These are phyloP conservation scores for Hypoxylon sp. DNA, from an alignment of 2,329 filamentous ascomycete species.

Conservation along the genomic window DNA sequence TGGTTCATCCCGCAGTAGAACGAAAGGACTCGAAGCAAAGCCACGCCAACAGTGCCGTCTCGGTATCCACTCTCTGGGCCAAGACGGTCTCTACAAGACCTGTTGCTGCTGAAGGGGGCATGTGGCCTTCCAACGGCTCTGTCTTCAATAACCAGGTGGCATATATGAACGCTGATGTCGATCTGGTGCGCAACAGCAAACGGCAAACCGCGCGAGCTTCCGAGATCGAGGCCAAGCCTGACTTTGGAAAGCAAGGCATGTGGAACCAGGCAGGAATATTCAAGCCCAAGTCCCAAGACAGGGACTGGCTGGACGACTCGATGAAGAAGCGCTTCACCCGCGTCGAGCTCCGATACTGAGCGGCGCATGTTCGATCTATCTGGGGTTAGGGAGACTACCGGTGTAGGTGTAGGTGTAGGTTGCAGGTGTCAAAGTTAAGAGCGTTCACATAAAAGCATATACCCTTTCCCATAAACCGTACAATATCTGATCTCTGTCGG, in stretches of 20 bases:
- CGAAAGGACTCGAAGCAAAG: constrained; percentile 9
- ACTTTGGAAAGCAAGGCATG: constrained; percentile 34
- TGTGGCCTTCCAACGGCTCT: constrained; percentile 24
- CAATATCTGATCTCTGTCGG: constrained; percentile 27
- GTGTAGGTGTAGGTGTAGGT: background rate
- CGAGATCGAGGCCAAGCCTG: constrained; percentile 12
- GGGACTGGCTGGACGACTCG: constrained; percentile 40
- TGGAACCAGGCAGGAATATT: constrained; percentile 33
- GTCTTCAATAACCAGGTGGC: background rate
- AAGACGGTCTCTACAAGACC: constrained; percentile 5
- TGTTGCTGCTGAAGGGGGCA: background rate
- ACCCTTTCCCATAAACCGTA: constrained; percentile 25
- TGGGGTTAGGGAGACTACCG: background rate
- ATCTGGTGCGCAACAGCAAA: background rate
- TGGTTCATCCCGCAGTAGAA: constrained; percentile 44
- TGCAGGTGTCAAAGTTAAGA: too few relatives aligned
- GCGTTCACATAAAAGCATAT: constrained; percentile 22
- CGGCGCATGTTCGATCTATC: background rate
- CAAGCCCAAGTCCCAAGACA: constrained; percentile 13
- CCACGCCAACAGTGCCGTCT: background rate
- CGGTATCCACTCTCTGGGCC: constrained; percentile 30
- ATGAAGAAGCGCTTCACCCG: constrained; percentile 40
- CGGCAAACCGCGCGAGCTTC: constrained; percentile 5
- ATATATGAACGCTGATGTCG: background rate
- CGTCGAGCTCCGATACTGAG: constrained; percentile 40